phyloP scores from a whole-genome alignment of 192 early-diverging fungal genomes.

The Oehlia diaphana region DNA sequence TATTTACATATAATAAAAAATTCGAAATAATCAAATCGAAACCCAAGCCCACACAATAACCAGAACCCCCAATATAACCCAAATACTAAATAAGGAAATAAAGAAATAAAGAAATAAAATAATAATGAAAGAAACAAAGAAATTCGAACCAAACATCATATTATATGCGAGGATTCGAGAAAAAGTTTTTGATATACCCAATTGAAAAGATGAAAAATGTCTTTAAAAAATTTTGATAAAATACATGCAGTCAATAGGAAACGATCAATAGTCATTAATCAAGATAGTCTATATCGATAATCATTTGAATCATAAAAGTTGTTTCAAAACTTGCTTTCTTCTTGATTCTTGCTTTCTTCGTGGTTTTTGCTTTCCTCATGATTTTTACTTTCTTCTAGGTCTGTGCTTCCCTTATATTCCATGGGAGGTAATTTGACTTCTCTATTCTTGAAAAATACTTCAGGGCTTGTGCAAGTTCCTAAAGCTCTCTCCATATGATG shows the following conservation, averaged over 20 bases:
- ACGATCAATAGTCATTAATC: too few species aligned
- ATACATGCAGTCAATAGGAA: not conserved
- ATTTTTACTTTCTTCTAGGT: not conserved
- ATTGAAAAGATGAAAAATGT: not conserved
- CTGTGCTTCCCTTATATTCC: not conserved
- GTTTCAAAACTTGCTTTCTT: too few species aligned
- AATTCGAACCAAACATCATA: not conserved
- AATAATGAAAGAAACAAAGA: too few species aligned
- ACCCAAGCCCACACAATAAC: not conserved
- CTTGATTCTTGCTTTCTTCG: too few species aligned
- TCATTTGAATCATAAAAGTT: not conserved
- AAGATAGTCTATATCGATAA: not conserved
- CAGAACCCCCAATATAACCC: not conserved
- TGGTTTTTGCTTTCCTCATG: not conserved
- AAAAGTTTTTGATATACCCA: not conserved
- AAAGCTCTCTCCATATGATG: conserved; percentile 72
- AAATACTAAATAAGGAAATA: too few species aligned
- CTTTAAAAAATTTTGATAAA: not conserved
- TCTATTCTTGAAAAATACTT: conserved; percentile 17
- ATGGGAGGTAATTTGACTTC: not conserved
- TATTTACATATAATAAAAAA: not conserved
- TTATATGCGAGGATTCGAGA: not conserved
- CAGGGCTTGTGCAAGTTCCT: conserved; percentile 45
- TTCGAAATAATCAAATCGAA: not conserved
- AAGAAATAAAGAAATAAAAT: too few species aligned